Percentiles rank a stretch among this genome's conserved stretches.
Evolutionary conservation across 129 eudicot species (phyloP).

Genomic region (Artemisia annua): DNA sequence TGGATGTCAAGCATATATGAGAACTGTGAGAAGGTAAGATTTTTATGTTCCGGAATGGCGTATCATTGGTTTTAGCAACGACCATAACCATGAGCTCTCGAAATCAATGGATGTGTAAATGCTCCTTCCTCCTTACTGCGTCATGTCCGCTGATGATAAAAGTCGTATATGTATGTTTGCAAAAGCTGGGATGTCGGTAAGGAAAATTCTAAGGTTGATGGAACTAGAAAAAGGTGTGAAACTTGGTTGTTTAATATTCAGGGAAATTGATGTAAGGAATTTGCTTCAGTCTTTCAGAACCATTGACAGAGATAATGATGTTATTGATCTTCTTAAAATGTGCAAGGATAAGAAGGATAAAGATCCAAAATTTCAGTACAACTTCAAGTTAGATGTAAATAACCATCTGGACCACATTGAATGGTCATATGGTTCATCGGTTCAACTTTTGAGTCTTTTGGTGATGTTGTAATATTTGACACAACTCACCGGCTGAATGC

Average conservation of each 20-base stretch:
- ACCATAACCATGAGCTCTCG: constrained; percentile 72
- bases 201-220: constrained; percentile 83
- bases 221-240: constrained; percentile 88
- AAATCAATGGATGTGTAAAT: constrained; percentile 52
- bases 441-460: constrained; percentile 57
- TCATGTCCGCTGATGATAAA: constrained; percentile 75
- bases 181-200: constrained; percentile 87
- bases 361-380: constrained; percentile 64
- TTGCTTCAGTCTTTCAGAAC: constrained; percentile 73
- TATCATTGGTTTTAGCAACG: constrained; percentile 72
- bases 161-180: constrained; percentile 82
- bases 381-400: constrained; percentile 68
- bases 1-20: no score
- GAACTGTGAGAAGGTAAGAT: constrained; percentile 31
- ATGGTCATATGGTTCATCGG: constrained; percentile 76
- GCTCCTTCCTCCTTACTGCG: constrained; percentile 57
- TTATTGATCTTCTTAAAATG: constrained; percentile 75
- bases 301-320: constrained; percentile 65
- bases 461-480: constrained; percentile 77
- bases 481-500: constrained; percentile 81
- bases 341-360: constrained; percentile 78
- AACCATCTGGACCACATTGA: constrained; percentile 78
- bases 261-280: constrained; percentile 78
- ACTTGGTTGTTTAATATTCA: constrained; percentile 78
- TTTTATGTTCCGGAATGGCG: constrained; percentile 90